Percentiles rank a stretch among this genome's conserved stretches.
Conservation (phyloP, 768 basidiomycete species). For the Mycena filopes region DNA sequence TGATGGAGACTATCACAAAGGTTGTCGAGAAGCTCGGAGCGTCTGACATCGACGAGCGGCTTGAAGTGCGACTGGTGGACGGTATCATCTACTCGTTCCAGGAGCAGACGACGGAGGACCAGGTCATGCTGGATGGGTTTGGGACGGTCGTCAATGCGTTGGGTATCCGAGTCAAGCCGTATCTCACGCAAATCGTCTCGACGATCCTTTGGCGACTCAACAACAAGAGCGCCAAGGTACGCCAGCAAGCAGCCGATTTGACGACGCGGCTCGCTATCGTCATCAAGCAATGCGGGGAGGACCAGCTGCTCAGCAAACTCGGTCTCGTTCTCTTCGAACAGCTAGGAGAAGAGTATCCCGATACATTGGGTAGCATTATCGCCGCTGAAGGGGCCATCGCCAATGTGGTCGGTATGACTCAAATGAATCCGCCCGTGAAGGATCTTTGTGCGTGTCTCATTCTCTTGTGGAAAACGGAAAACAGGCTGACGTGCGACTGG, state of each 20-base stretch:
- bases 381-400: slow-evolving; percentile 99
- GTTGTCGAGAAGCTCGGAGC: slow-evolving; percentile 93
- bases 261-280: slow-evolving; percentile 96
- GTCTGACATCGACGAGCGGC: slow-evolving; percentile 96
- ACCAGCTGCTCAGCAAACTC: slow-evolving; percentile 93
- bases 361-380: slow-evolving; percentile 98
- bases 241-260: slow-evolving; percentile 98
- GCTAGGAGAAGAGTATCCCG: slow-evolving; percentile 98
- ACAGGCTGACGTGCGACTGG: slow-evolving; percentile 17
- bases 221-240: slow-evolving; percentile 99
- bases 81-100: slow-evolving; percentile 99
- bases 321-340: slow-evolving; percentile 98
- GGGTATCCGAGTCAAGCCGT: slow-evolving; percentile 96
- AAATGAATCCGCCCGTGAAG: slow-evolving; percentile 99
- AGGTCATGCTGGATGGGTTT: slow-evolving; percentile 99
- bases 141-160: slow-evolving; percentile 98
- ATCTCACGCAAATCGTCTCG: slow-evolving; percentile 98
- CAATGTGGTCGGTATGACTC: slow-evolving; percentile 99
- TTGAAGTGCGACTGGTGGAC: slow-evolving; percentile 94
- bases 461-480: slow-evolving; percentile 3
- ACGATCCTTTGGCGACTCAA: slow-evolving; percentile 99
- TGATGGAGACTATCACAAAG: slow-evolving; percentile 99
- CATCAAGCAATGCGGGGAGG: slow-evolving; percentile 99
- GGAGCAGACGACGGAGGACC: slow-evolving; percentile 98
- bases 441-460: slow-evolving; percentile 84